Evolutionary conservation across 2,329 filamentous ascomycete genomes (phyloP), one percentile per base, ranked within the genome.

Genomic region (Gaeumannomyces tritici): DNA sequence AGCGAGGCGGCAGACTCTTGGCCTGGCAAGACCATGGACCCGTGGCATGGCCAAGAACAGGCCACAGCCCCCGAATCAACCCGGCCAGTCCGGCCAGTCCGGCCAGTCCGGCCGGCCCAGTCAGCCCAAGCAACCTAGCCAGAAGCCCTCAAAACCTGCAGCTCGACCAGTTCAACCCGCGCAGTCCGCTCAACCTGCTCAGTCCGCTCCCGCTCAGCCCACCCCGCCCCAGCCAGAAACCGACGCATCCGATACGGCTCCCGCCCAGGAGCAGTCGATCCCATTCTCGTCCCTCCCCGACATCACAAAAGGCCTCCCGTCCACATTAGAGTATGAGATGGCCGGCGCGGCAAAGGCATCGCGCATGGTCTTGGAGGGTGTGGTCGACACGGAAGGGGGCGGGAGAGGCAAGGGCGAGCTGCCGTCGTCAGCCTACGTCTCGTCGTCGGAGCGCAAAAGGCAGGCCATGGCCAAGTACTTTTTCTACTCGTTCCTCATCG

Each of bases 221-320:
- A n/a, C n/a, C n/a, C n/a, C n/a, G n/a, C n/a, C n/a, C n/a, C n/a
- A n/a, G n/a, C 31, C 28, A 42, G 28, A n/a, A 60, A 24, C 35
- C 54, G 28, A 27, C 15, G 31, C 42, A 24, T 7, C 61, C 13
- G 55, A 33, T 35, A 15, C 58, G 8, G 51, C 57, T 9, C 55
- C 64, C 55, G 60, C 61, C 59, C 59, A 62, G 26, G 62, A 4
- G 61, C 74, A 77, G 61, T 68, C 77, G 63, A 77, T 82, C 67
- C 79, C 85, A 28, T 80, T 84, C 61, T 83, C 88, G 69, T 88
- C 90, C 61, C 84, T 97, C 15, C 93, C 93, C 61, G 93, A 98
- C 72, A 81, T 98, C 57, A 95, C 91, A n/a, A 88, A 93, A 71
- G 93, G 93, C 66, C 96, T 98, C 65, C 93, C 93, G 0, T 96